Evolutionary conservation across 768 basidiomycete species (phyloP), one percentile per base, ranked within the genome.

Genomic region (Amanita subjunquillea): DNA sequence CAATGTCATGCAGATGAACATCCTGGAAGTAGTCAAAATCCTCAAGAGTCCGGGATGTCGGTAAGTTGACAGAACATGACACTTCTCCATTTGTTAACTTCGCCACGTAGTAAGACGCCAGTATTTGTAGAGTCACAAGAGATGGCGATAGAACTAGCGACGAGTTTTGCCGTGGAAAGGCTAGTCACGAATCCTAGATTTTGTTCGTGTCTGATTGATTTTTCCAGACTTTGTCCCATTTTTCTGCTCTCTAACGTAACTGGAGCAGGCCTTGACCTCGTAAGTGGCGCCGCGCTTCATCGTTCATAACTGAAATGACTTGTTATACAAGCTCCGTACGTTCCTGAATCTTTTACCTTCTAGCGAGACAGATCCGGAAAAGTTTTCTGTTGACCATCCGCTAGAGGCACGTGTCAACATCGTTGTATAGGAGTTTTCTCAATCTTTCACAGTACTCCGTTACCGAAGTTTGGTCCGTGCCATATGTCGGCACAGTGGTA

Each of bases 201-300:
- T 9, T 23, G 36, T 34, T 43, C 39, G 30, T 41, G 48, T 56
- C 40, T 60, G 25, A 38, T 37, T 55, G n/a, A 43, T 40, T 37
- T 32, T 51, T 41, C n/a, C 46, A 93, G 91, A 63, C 64, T 95
- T 62, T 93, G 91, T 60, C 93, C 93, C 0, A 83, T 95, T 54
- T 94, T 95, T 68, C 85, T 86, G 62, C 72, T 94, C 20, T 96
- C 93, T 3, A 98, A 97, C 63, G 91, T 96, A 12, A 94, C 91
- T 1, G 95, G 94, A n/a, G 80, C 89, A 58, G 91, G 93, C 3
- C 78, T 95, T 9, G 83, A 90, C 60, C 74, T 78, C 58, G 85
- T 91, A 58, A 44, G 77, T 32, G 27, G 5, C 22, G n/a, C 32
- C 58, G 3, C 53, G 27, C 40, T 13, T 27, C 3, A n/a, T 47